Evolutionary conservation across 768 basidiomycete species (phyloP).

Genomic region (Termitomyces sp.): DNA sequence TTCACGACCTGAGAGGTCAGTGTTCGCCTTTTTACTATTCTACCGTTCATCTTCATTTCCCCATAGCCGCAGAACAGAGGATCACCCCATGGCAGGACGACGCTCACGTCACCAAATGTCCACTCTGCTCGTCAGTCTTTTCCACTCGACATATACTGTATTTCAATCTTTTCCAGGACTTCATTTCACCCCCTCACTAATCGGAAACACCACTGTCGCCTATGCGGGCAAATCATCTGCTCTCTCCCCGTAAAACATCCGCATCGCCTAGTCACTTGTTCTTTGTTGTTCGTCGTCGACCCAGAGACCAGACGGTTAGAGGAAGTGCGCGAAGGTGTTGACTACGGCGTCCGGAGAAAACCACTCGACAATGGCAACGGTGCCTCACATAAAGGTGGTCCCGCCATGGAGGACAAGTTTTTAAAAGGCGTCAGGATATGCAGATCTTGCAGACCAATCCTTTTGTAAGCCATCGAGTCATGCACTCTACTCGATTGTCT

Average conservation of each 20-base stretch:
- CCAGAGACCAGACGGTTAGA: constrained; percentile 71
- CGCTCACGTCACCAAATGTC: constrained; percentile 68
- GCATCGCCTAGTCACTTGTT: constrained; percentile 65
- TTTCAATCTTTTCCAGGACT: constrained; percentile 29
- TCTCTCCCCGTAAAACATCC: constrained; percentile 76
- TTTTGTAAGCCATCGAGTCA: constrained; percentile 52
- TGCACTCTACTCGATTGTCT: neutral
- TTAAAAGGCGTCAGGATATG: constrained; percentile 88
- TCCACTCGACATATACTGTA: neutral
- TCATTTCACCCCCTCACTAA: constrained; percentile 89
- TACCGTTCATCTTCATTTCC: neutral
- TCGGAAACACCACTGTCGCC: constrained; percentile 92
- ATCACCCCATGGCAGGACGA: constrained; percentile 97
- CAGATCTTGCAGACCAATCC: constrained; percentile 70
- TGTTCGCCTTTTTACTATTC: constrained; percentile 5
- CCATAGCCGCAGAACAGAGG: constrained; percentile 73
- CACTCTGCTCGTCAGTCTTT: constrained; percentile 68
- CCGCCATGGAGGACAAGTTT: constrained; percentile 73
- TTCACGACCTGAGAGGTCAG: constrained; percentile 64
- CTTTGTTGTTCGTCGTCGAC: constrained; percentile 84
- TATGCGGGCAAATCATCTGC: constrained; percentile 91
- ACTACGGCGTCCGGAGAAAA: constrained; percentile 70
- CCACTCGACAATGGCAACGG: constrained; percentile 25
- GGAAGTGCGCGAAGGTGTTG: constrained; percentile 78
- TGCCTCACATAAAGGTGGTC: constrained; percentile 33